Base-by-base conservation (phyloP, 257 asterid species). In the Capsicum chinense region DNA sequence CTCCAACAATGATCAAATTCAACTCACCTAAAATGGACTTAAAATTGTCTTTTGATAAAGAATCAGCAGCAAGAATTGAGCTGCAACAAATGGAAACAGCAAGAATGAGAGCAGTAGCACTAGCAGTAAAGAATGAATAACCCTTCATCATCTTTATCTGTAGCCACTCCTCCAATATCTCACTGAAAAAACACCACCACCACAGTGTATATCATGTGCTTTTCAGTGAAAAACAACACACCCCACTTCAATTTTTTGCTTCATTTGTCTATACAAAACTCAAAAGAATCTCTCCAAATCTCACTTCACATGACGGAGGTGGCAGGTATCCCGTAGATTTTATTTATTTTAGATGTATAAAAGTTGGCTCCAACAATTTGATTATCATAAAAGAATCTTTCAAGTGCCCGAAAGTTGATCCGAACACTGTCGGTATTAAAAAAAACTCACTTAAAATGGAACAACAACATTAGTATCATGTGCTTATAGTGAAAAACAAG, bases 11-110 rank as follows among this genome's bases (percentile, higher is more conserved):
- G 52, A 80, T 57, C 60, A 48, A 81, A 26, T 3, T 39, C 71
- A 81, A 84, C 93, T 68, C 67, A 94, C 98, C 98, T 81, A 86
- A 83, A 66, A 92, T 83, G 81, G 93, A 88, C 79, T 86, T 87
- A 84, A 91, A 88, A 79, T 96, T 90, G 52, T 93, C 94, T 67
- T 84, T 68, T 73, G 91, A 87, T 66, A 88, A 88, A 69, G 88
- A 86, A 83, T 88, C 91, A 88, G 87, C 92, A 7, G 87, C 92
- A 7, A 63, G 48, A 21, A 82, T 79, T 62, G 89, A 88, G 83
- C 85, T 80, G 88, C 88, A 84, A 85, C 84, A 88, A 85, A 90
- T 57, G 87, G 91, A 85, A 86, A 89, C 39, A 79, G 70, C 88
- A 79, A 86, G 0, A 33, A 87, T 76, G 79, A 87, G 59, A 26